Evolutionary conservation across 2,329 filamentous ascomycete species (phyloP), one percentile per base, ranked within the genome.

Genomic region (Cladophialophora exuberans): DNA sequence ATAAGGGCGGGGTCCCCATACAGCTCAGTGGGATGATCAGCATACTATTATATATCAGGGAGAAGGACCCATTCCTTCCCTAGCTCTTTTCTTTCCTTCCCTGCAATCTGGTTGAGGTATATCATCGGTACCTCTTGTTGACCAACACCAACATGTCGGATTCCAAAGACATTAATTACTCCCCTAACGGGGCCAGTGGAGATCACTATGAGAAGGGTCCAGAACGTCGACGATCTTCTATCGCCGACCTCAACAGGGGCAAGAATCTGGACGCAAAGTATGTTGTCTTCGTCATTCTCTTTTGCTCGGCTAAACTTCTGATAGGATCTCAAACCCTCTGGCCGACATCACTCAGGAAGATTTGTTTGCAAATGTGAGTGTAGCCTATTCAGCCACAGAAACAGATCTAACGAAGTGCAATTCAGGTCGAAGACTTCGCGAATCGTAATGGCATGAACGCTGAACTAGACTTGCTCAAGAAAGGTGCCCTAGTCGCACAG

Each of bases 401-500:
- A n/a, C n/a, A n/a, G 15, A 31, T 18, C 33, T 49, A 25, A 49
- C 22, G 3, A 11, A 7, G 20, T 23, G 22, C 10, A 17, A 36
- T 20, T 13, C 46, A 49, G 46, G 46, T 72, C 2, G 67, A 72
- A 42, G 28, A 46, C 46, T 4, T 76, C 76, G 55, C 55, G 13
- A 41, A 46, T 11, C 22, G 25, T 18, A 18, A 50, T 20, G 46
- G 52, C 10, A 10, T 58, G 45, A 20, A 39, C 22, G 33, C 47
- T 25, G 36, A 55, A 15, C 20, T 51, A 18, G 51, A 46, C n/a
- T 25, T 58, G 52, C 38, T 58, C 6, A 42, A 51, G 45, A 41
- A 62, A n/a, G 66, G 65, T n/a, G 65, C 66, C 6, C 50, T 68
- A 6, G 64, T 63, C 30, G 65, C 66, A 6, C 64, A 73, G 43